These are phyloP conservation scores for Cystofilobasidium capitatum DNA, from an alignment of 768 basidiomycete genomes.

Conservation along the genomic window DNA sequence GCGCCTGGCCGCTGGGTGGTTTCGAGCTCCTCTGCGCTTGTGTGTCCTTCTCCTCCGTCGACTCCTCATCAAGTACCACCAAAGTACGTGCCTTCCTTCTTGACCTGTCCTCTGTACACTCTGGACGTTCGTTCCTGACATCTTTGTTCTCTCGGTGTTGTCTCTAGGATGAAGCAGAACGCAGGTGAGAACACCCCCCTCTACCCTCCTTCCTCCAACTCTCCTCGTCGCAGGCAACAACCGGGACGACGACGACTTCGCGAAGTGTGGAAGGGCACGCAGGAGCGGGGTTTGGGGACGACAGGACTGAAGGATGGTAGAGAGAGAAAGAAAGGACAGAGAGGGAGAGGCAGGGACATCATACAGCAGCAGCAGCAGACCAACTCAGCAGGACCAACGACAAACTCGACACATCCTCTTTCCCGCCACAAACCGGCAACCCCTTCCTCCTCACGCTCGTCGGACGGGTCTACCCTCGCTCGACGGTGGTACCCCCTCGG, in stretches of 20 bases:
- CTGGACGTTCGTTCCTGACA: background rate
- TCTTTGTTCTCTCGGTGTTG: background rate
- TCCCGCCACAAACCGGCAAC: too few relatives aligned
- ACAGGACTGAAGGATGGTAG: background rate
- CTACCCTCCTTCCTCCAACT: background rate
- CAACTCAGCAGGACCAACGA: too few relatives aligned
- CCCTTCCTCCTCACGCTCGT: too few relatives aligned
- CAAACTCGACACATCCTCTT: too few relatives aligned
- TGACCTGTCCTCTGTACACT: background rate
- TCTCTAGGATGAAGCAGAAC: constrained; percentile 26
- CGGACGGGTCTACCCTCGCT: too few relatives aligned
- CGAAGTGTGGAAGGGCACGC: background rate
- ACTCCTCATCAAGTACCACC: background rate
- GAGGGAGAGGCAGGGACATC: too few relatives aligned
- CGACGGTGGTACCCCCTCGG: too few relatives aligned
- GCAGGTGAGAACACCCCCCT: constrained; percentile 17
- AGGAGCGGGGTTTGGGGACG: background rate
- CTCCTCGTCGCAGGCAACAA: background rate
- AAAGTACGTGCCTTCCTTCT: background rate
- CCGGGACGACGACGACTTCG: background rate
- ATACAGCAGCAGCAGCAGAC: too few relatives aligned
- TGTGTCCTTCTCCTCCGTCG: too few relatives aligned
- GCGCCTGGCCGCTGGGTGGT: too few relatives aligned
- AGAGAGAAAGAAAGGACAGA: too few relatives aligned
- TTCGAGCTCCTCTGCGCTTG: too few relatives aligned